Percentiles rank a stretch among this genome's conserved stretches.
Conservation (phyloP, 2,329 filamentous ascomycete genomes). For the Beauveria brongniartii region DNA sequence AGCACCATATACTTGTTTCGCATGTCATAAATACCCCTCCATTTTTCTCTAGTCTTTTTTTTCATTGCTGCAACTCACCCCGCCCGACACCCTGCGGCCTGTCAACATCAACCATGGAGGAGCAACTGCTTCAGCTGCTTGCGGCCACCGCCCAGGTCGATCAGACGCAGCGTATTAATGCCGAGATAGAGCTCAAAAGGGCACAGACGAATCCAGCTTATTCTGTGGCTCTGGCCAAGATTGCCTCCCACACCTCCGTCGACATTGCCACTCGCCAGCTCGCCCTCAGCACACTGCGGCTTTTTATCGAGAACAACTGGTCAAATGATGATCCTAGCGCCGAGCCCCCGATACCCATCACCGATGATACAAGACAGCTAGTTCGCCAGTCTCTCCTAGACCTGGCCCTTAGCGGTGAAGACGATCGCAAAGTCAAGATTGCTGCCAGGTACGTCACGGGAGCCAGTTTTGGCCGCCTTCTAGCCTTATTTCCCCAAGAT, state of each 20-base stretch:
- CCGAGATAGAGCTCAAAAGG: conserved; percentile 72
- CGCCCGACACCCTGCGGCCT: background rate
- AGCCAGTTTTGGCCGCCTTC: background rate
- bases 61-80: background rate
- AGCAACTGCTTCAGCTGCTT: conserved; percentile 82
- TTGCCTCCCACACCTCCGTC: conserved; percentile 69
- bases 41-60: background rate
- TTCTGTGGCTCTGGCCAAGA: conserved; percentile 69
- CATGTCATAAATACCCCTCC: conserved; percentile 7
- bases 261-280: conserved; percentile 72
- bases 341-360: conserved; percentile 53
- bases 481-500: background rate
- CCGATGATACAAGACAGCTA: conserved; percentile 63
- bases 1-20: background rate
- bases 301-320: conserved; percentile 82
- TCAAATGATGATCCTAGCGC: conserved; percentile 65
- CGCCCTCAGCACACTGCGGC: conserved; percentile 70
- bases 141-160: conserved; percentile 74
- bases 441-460: conserved; percentile 64
- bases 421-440: conserved; percentile 79
- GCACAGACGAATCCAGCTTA: conserved; percentile 64
- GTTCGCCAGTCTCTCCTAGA: conserved; percentile 69
- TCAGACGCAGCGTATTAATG: conserved; percentile 71
- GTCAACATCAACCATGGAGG: conserved; percentile 58
- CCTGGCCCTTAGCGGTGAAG: conserved; percentile 63